A percentile compares a stretch with the other conserved stretches of the same genome.
These are phyloP conservation scores for Nemophila menziesii DNA, from an alignment of 257 asterid genomes.

Conservation along the genomic window DNA sequence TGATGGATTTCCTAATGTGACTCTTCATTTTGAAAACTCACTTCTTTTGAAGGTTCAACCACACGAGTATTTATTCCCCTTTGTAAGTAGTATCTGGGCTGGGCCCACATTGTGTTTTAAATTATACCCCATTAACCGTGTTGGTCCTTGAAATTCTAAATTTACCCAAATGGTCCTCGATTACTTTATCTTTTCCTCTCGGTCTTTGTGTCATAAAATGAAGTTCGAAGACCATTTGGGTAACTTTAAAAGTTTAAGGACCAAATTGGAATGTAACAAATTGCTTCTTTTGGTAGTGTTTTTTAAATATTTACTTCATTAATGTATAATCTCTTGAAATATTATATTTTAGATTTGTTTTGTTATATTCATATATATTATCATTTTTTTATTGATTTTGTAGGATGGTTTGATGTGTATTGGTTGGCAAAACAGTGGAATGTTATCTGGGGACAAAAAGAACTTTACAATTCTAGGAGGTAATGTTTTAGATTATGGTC, in stretches of 20 bases:
- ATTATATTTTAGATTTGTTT: conserved; percentile 1
- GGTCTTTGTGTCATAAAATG: not conserved
- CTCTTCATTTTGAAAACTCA: conserved; percentile 74
- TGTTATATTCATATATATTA: not conserved
- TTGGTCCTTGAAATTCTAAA: no score
- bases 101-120: not conserved
- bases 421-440: conserved; percentile 94
- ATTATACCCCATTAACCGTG: not conserved
- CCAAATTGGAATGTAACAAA: no score
- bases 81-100: conserved; percentile 48
- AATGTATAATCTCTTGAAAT: conserved; percentile 7
- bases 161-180: not conserved
- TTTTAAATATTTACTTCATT: not conserved
- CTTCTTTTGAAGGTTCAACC: conserved; percentile 82
- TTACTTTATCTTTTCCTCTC: no score
- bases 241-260: no score
- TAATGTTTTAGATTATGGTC: conserved; percentile 18
- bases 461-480: conserved; percentile 92
- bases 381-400: conserved; percentile 7
- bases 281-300: not conserved
- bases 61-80: conserved; percentile 82
- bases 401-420: conserved; percentile 88
- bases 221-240: not conserved
- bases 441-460: conserved; percentile 53
- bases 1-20: conserved; percentile 81